Conservation (phyloP, 495 filamentous ascomycete genomes). For the Neurospora sp. region DNA sequence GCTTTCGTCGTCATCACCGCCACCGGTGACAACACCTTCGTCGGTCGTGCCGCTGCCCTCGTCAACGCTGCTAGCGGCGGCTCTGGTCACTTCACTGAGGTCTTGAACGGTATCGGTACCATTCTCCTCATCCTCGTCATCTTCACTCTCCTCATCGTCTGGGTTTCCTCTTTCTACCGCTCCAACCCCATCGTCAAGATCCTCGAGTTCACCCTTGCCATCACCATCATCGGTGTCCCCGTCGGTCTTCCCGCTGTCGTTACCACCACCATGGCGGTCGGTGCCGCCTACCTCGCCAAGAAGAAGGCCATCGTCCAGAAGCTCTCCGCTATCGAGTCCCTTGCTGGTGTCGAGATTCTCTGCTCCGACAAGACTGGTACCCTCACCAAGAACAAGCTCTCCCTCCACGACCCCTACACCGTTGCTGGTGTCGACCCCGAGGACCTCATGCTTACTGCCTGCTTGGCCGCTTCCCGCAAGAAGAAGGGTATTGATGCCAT, state of each 20-base stretch:
- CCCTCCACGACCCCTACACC: constrained; percentile 73
- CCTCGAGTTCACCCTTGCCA: constrained; percentile 73
- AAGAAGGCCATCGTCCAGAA: constrained; percentile 97
- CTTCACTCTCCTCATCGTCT: constrained; percentile 69
- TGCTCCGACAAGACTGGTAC: constrained; percentile 98
- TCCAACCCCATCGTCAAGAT: constrained; percentile 65
- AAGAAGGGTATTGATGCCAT: constrained; percentile 93
- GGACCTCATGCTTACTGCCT: constrained; percentile 85
- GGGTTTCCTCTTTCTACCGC: constrained; percentile 80
- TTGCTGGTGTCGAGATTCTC: constrained; percentile 91
- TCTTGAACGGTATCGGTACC: constrained; percentile 78
- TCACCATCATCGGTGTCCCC: constrained; percentile 89
- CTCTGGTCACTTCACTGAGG: constrained; percentile 80
- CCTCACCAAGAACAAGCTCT: constrained; percentile 86
- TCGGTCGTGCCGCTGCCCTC: constrained; percentile 78
- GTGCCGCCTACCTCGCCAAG: constrained; percentile 85
- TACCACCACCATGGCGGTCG: constrained; percentile 94
- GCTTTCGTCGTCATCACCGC: constrained; percentile 70
- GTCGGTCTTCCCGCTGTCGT: constrained; percentile 94
- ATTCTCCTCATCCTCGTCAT: constrained; percentile 72
- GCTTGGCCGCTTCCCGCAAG: constrained; percentile 83
- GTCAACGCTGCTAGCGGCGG: constrained; percentile 63
- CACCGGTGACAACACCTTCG: constrained; percentile 80
- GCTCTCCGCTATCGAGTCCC: constrained; percentile 86
- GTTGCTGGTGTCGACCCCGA: constrained; percentile 67